A percentile compares a stretch with the other conserved stretches of the same genome.
These are phyloP conservation scores for Metschnikowia borealis DNA, from an alignment of 805 yeast species.

Conservation along the genomic window DNA sequence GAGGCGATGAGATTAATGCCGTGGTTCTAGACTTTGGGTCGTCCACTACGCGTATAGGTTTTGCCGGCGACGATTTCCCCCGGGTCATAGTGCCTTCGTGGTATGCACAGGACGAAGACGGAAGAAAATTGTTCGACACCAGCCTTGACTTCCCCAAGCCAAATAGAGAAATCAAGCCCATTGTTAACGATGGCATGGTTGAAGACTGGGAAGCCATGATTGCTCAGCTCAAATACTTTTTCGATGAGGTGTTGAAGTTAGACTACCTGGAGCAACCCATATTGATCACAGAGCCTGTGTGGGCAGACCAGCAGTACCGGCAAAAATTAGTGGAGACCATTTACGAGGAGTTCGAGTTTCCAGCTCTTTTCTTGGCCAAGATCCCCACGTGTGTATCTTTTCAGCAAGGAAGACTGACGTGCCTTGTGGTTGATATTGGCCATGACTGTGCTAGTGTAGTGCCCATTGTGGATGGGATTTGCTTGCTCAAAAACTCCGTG, in stretches of 20 bases:
- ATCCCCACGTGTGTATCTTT: slow-evolving; percentile 86
- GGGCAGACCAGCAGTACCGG: slow-evolving; percentile 70
- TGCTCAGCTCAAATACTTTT: slow-evolving; percentile 65
- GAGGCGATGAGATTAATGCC: slow-evolving; percentile 81
- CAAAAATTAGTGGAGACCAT: slow-evolving; percentile 66
- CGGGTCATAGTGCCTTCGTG: slow-evolving; percentile 68
- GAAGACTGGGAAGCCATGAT: slow-evolving; percentile 83
- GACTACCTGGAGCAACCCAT: slow-evolving; percentile 68
- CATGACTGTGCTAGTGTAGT: slow-evolving; percentile 74
- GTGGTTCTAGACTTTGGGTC: slow-evolving; percentile 92
- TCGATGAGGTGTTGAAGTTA: slow-evolving; percentile 48
- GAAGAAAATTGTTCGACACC: slow-evolving; percentile 33
- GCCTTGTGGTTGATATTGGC: slow-evolving; percentile 82
- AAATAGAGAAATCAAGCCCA: slow-evolving; percentile 49
- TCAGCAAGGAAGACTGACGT: slow-evolving; percentile 83
- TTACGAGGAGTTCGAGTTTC: slow-evolving; percentile 64
- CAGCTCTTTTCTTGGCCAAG: slow-evolving; percentile 78
- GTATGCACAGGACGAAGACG: slow-evolving; percentile 35
- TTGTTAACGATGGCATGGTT: slow-evolving; percentile 58
- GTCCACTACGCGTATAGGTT: slow-evolving; percentile 76
- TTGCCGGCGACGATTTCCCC: slow-evolving; percentile 90
- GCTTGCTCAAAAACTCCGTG: slow-evolving; percentile 63
- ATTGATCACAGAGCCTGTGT: slow-evolving; percentile 79
- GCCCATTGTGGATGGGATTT: slow-evolving; percentile 80
- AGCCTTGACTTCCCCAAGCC: slow-evolving; percentile 50